These are phyloP conservation scores for Lolium multiflorum DNA, from an alignment of 176 grass and related monocot genomes.

Conservation along the genomic window DNA sequence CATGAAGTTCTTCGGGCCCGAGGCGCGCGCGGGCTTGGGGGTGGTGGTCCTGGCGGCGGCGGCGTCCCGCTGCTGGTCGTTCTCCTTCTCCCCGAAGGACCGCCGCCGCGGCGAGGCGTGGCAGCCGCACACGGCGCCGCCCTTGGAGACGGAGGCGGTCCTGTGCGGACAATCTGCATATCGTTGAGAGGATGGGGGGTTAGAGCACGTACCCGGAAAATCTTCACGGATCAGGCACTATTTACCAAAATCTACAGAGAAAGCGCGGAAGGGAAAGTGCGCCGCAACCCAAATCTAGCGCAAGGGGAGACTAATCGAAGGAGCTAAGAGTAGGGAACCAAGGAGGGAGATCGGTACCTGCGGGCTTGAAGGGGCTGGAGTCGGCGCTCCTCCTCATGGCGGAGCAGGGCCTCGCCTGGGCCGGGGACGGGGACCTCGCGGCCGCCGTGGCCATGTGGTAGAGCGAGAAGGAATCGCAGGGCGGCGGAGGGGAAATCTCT, in stretches of 20 bases:
- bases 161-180: conserved; percentile 55
- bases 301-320: no score
- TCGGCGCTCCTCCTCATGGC: conserved; percentile 54
- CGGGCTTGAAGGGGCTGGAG: conserved; percentile 47
- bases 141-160: conserved; percentile 46
- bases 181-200: no score
- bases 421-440: conserved; percentile 57
- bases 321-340: no score
- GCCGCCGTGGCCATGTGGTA: conserved; percentile 34
- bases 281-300: neutral
- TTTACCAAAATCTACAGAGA: neutral
- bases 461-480: neutral
- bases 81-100: conserved; percentile 63
- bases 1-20: conserved; percentile 80
- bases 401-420: conserved; percentile 33
- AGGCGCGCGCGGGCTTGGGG: conserved; percentile 36
- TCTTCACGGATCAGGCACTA: no score
- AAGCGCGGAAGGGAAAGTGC: no score
- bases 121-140: neutral
- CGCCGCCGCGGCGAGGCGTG: conserved; percentile 36
- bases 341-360: no score
- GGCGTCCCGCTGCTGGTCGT: conserved; percentile 24
- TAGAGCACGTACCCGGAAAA: no score
- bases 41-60: neutral
- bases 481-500: neutral